These are phyloP conservation scores for Gentiana straminea DNA, from an alignment of 257 asterid genomes.

Conservation along the genomic window DNA sequence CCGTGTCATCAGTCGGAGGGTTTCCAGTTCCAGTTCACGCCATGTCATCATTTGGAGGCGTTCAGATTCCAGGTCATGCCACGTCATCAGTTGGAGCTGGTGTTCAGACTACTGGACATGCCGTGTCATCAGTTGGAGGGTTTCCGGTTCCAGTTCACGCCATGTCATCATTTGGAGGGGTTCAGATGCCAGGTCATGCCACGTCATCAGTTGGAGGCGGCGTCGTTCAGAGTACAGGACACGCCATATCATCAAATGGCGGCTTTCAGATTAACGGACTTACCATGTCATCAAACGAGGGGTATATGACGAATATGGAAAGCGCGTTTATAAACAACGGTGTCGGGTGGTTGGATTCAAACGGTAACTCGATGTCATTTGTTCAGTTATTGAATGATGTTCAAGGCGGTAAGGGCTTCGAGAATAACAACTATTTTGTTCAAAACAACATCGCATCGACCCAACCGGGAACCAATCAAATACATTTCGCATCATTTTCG, in stretches of 20 bases:
- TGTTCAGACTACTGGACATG: neutral
- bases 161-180: too few relatives aligned
- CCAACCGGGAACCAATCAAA: too few relatives aligned
- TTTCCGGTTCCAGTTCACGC: neutral
- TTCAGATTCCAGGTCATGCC: too few relatives aligned
- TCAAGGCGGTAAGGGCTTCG: conserved; percentile 12
- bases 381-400: conserved; percentile 19
- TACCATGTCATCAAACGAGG: conserved; percentile 16
- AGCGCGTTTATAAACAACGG: conserved; percentile 5
- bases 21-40: too few relatives aligned
- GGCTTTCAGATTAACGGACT: conserved; percentile 22
- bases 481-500: conserved; percentile 5
- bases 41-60: neutral
- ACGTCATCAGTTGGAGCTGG: too few relatives aligned
- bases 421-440: conserved; percentile 6
- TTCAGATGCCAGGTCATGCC: too few relatives aligned
- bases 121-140: conserved; percentile 19
- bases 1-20: conserved; percentile 8
- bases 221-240: conserved; percentile 19
- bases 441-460: conserved; percentile 10
- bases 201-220: too few relatives aligned
- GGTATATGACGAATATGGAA: conserved; percentile 15
- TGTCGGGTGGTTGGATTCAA: conserved; percentile 10
- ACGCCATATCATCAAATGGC: conserved; percentile 13
- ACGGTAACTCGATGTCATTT: conserved; percentile 11